Conservation (phyloP, 495 filamentous ascomycete species). For the Penicillium goetzii region DNA sequence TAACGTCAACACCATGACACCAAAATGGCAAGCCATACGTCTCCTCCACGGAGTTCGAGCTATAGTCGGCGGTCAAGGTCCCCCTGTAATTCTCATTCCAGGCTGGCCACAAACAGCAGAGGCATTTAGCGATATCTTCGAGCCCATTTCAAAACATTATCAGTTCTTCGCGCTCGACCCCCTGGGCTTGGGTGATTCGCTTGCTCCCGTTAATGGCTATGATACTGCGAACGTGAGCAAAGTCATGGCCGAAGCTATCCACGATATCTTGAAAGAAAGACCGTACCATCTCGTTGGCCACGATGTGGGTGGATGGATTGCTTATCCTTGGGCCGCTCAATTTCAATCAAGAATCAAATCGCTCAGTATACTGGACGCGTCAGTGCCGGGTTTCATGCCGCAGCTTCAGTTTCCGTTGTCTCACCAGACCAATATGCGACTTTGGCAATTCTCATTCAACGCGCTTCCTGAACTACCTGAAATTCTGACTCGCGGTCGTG, state of each 20-base stretch:
- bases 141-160: constrained; percentile 30
- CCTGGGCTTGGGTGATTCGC: constrained; percentile 31
- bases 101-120: constrained; percentile 38
- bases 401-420: constrained; percentile 26
- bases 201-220: constrained; percentile 21
- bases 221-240: constrained; percentile 31
- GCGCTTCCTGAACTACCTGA: constrained; percentile 34
- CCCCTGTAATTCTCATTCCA: constrained; percentile 29
- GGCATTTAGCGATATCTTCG: constrained; percentile 30
- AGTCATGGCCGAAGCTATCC: constrained; percentile 28
- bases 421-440: constrained; percentile 26
- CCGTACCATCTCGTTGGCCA: constrained; percentile 34
- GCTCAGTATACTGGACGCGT: constrained; percentile 34
- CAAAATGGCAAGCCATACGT: constrained; percentile 28
- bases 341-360: constrained; percentile 28
- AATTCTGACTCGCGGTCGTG: constrained; percentile 28
- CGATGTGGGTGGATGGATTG: constrained; percentile 35
- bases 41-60: constrained; percentile 34
- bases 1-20: constrained; percentile 21
- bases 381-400: constrained; percentile 30
- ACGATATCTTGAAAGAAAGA: constrained; percentile 22
- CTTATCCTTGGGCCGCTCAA: constrained; percentile 35
- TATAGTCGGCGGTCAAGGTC: constrained; percentile 31
- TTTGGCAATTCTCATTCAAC: constrained; percentile 38
- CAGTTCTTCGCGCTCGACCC: constrained; percentile 32